Percentiles rank a stretch among this genome's conserved stretches.
phyloP scores from a whole-genome alignment of 2,329 filamentous ascomycete species.

The Alternaria alternata region DNA sequence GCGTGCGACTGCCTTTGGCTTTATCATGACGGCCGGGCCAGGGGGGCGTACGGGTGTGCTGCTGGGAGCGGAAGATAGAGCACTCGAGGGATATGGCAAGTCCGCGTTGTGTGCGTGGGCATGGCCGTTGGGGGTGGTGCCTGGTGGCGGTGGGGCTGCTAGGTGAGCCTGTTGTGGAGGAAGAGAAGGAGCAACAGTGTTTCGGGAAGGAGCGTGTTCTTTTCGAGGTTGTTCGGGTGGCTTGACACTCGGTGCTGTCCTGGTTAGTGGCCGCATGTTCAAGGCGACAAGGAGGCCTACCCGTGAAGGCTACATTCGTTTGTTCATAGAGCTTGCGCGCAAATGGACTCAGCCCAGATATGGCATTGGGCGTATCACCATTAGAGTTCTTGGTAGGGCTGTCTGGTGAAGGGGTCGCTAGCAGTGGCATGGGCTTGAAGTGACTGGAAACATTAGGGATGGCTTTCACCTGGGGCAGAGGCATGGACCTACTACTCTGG shows the following conservation, averaged over 20 bases:
- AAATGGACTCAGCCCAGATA: constrained; percentile 58
- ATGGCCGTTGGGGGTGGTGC: constrained; percentile 19
- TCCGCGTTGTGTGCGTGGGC: constrained; percentile 25
- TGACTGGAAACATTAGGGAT: constrained; percentile 33
- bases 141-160: constrained; percentile 19
- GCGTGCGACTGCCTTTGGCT: constrained; percentile 52
- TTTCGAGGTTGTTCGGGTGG: constrained; percentile 21
- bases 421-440: constrained; percentile 43
- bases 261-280: constrained; percentile 20
- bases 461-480: not conserved
- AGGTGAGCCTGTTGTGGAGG: constrained; percentile 16
- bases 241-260: constrained; percentile 24
- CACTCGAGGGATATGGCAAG: constrained; percentile 22
- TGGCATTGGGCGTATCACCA: constrained; percentile 24
- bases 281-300: constrained; percentile 23
- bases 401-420: constrained; percentile 44
- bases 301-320: constrained; percentile 50
- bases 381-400: constrained; percentile 32
- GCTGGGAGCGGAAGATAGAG: constrained; percentile 21
- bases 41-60: constrained; percentile 29
- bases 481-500: constrained; percentile 69
- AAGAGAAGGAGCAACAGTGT: constrained; percentile 11
- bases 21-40: constrained; percentile 59
- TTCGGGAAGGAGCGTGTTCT: constrained; percentile 16
- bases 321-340: constrained; percentile 62